Conservation (phyloP, 2,329 filamentous ascomycete genomes). For the Hypoxylon sp. region DNA sequence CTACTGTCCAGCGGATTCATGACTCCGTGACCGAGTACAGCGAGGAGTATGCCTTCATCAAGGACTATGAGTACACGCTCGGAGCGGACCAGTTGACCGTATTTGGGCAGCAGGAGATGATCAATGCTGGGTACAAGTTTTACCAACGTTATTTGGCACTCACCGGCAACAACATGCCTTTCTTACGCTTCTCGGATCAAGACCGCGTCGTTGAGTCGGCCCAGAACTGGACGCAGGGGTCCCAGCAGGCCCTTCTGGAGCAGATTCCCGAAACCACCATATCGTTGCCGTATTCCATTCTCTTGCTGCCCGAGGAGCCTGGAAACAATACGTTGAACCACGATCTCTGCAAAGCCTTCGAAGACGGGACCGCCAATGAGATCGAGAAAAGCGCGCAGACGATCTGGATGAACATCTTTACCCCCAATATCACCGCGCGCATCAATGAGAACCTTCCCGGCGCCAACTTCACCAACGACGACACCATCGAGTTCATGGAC, state of each 20-base stretch:
- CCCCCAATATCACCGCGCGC: constrained; percentile 73
- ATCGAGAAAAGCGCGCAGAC: constrained; percentile 65
- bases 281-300: constrained; percentile 65
- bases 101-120: constrained; percentile 1
- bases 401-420: constrained; percentile 72
- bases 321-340: constrained; percentile 88
- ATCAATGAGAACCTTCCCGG: constrained; percentile 77
- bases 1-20: constrained; percentile 2
- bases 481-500: constrained; percentile 84
- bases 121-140: not conserved
- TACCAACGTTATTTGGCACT: not conserved
- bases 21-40: constrained; percentile 1
- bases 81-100: constrained; percentile 1
- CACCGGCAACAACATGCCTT: constrained; percentile 1
- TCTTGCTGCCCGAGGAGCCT: constrained; percentile 74
- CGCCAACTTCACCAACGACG: constrained; percentile 70
- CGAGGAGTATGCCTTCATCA: constrained; percentile 2
- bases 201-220: constrained; percentile 75
- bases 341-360: constrained; percentile 76
- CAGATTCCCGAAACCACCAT: constrained; percentile 56
- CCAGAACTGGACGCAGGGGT: constrained; percentile 79
- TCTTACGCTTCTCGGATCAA: constrained; percentile 4
- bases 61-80: constrained; percentile 4
- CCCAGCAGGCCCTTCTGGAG: constrained; percentile 64
- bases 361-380: constrained; percentile 62